Evolutionary conservation across 495 filamentous ascomycete genomes (phyloP).

Genomic region (Baudoinia panamericana): DNA sequence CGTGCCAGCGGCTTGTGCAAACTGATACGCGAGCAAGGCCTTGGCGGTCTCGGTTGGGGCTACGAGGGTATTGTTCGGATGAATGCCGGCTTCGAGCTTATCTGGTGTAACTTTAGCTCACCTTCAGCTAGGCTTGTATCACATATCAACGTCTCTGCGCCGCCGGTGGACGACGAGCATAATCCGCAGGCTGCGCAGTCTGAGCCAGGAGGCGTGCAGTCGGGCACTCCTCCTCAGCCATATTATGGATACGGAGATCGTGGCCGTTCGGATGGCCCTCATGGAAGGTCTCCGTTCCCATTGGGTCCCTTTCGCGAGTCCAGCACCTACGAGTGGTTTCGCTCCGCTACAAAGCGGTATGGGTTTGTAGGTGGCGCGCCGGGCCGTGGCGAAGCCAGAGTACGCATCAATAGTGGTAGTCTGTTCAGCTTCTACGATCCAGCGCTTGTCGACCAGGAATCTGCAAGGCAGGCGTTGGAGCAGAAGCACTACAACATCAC

Average conservation of each 20-base stretch:
- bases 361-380: conserved; percentile 1
- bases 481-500: conserved; percentile 1
- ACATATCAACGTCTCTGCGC: conserved; percentile 31
- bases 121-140: conserved; percentile 28
- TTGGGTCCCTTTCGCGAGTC: conserved; percentile 11
- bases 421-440: conserved; percentile 30
- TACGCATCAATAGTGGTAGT: conserved; percentile 23
- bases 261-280: too few relatives aligned
- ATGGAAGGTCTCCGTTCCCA: too few relatives aligned
- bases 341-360: conserved; percentile 16
- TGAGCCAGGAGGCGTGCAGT: too few relatives aligned
- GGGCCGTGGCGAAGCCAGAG: conserved; percentile 13
- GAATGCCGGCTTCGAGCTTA: conserved; percentile 37
- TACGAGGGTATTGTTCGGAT: conserved; percentile 36
- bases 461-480: conserved; percentile 16
- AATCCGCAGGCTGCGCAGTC: conserved; percentile 10
- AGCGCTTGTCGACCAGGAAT: conserved; percentile 13
- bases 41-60: conserved; percentile 27
- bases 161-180: conserved; percentile 14
- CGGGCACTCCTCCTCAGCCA: too few relatives aligned
- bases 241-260: too few relatives aligned
- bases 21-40: conserved; percentile 22
- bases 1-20: conserved; percentile 31
- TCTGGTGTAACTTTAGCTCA: conserved; percentile 33
- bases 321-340: conserved; percentile 20